These are phyloP conservation scores for Dictyostelium discoideum DNA, from an alignment of 78 protist species.

Conservation along the genomic window dicty_2.7 NC_007091.3:3248501-3249000, in stretches of 20 bases:
- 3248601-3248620: neutral
- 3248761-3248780: slow-evolving; percentile 1
- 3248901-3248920: slow-evolving; percentile 79
- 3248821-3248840: slow-evolving; percentile 66
- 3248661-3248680: slow-evolving; percentile 46
- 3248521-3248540: neutral
- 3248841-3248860: neutral
- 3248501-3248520: slow-evolving; percentile 21
- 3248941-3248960: slow-evolving; percentile 24
- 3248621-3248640: neutral
- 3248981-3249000: slow-evolving; percentile 38
- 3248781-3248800: slow-evolving; percentile 38
- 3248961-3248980: slow-evolving; percentile 26
- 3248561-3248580: neutral
- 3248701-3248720: slow-evolving; percentile 45
- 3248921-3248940: slow-evolving; percentile 61
- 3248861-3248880: slow-evolving; percentile 59
- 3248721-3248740: slow-evolving; percentile 8
- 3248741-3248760: slow-evolving; percentile 19
- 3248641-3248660: neutral
- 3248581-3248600: neutral
- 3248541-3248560: neutral
- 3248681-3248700: slow-evolving; percentile 40
- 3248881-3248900: slow-evolving; percentile 66
- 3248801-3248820: slow-evolving; percentile 79